Evolutionary conservation across 108 stramenopile genomes (phyloP), one percentile per base, ranked within the genome.

Genomic region (Skeletonema grethae): DNA sequence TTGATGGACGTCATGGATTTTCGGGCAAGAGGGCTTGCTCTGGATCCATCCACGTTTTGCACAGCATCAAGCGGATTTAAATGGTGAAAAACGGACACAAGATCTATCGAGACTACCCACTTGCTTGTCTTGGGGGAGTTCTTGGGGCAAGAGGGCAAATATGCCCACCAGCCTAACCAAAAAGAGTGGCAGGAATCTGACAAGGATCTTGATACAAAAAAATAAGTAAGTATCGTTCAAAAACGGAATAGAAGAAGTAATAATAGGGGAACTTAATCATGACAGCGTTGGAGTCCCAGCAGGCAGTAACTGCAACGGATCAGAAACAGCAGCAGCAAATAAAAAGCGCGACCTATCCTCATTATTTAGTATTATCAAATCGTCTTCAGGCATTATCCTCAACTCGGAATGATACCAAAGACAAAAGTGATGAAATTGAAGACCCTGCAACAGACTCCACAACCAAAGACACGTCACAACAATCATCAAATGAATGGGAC

Each of bases 401-500:
- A 3, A 43, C 41, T n/a, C 41, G 41, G 15, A 43, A n/a, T 0
- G 15, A 43, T 15, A 43, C 15, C 5, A 10, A 15, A 3, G 5
- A 13, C 10, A 15, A 43, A 0, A 1, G 15, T 5, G 41, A 43
- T 43, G 10, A 38, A 38, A 38, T 38, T 11, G 9, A 38, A 38
- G 36, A 38, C 36, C 36, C 36, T 38, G 9, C 36, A 38, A 11
- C 34, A 34, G 34, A 34, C 34, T 7, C 6, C 34, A 34, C 41
- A 43, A n/a, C 41, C 3, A n/a, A 43, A 43, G 15, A 43, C 3
- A n/a, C 15, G 0, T 15, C 41, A 43, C 41, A 43, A n/a, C 41
- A 43, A n/a, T 15, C 1, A 34, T 34, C 32, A 2, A n/a, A 43
- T 3, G 41, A 43, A 43, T 77, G 76, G 76, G 38, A 77, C 35